A percentile compares a stretch with the other conserved stretches of the same genome.
Conservation (phyloP, 2,329 filamentous ascomycete genomes). For the Aureobasidium zeae region DNA sequence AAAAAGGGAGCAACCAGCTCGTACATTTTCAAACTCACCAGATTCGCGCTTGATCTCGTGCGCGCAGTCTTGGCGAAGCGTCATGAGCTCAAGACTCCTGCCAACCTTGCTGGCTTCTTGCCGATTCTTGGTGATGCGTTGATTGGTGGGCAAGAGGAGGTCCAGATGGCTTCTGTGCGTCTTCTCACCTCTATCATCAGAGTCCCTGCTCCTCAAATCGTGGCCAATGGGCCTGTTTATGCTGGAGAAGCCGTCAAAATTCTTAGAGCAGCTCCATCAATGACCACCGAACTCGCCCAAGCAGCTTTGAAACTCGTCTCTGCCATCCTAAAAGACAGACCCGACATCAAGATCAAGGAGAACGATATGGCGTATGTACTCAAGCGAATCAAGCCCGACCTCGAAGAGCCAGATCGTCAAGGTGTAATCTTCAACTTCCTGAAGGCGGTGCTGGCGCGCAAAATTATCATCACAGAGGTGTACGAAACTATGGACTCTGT, state of each 20-base stretch:
- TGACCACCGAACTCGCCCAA: constrained; percentile 75
- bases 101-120: constrained; percentile 76
- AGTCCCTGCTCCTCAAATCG: constrained; percentile 63
- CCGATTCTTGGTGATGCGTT: constrained; percentile 83
- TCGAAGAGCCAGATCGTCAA: constrained; percentile 86
- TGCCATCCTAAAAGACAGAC: constrained; percentile 71
- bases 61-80: constrained; percentile 80
- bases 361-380: constrained; percentile 74
- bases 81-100: constrained; percentile 65
- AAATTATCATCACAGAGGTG: constrained; percentile 73
- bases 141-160: constrained; percentile 77
- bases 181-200: constrained; percentile 78
- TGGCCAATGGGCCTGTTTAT: constrained; percentile 66
- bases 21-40: constrained; percentile 76
- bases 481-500: constrained; percentile 89
- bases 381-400: constrained; percentile 70
- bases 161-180: constrained; percentile 79
- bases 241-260: constrained; percentile 75
- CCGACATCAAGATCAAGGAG: constrained; percentile 67
- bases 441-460: constrained; percentile 74
- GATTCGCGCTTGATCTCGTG: constrained; percentile 80
- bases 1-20: constrained; percentile 64
- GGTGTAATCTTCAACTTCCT: constrained; percentile 93
- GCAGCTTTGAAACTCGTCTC: constrained; percentile 82
- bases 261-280: constrained; percentile 67